These are phyloP conservation scores for Polygonum aviculare DNA, from an alignment of 148 eudicot species.

Conservation along the genomic window DNA sequence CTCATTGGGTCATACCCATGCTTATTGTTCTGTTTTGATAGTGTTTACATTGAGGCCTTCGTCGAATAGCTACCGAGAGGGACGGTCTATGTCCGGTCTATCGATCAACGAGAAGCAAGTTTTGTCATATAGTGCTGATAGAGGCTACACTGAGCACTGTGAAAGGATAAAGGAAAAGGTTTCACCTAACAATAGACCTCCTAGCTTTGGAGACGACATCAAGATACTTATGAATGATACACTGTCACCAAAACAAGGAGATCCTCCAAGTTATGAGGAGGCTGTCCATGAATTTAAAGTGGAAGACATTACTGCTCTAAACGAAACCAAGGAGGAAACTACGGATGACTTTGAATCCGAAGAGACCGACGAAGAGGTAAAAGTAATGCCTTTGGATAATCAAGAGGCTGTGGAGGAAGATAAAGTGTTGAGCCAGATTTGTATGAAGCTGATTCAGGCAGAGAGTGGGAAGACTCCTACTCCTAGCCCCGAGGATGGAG, in stretches of 20 bases:
- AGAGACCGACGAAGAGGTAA: neutral
- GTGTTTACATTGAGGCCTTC: slow-evolving; percentile 60
- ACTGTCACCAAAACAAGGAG: slow-evolving; percentile 3
- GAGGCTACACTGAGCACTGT: slow-evolving; percentile 9
- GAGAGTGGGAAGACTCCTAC: slow-evolving; percentile 1
- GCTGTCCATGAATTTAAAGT: neutral
- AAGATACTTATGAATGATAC: slow-evolving; percentile 6
- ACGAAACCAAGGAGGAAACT: neutral
- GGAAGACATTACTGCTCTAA: slow-evolving; percentile 4
- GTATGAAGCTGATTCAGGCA: neutral
- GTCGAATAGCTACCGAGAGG: slow-evolving; percentile 23
- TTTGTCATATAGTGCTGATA: neutral
- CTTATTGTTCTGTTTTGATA: slow-evolving; percentile 18
- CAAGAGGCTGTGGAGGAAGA: neutral
- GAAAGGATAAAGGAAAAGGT: neutral
- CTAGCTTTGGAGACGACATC: neutral
- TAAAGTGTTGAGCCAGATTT: neutral
- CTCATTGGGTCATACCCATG: too few species aligned
- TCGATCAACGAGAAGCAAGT: slow-evolving; percentile 3
- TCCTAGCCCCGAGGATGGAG: slow-evolving; percentile 6
- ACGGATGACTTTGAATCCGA: neutral
- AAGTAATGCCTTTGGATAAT: neutral
- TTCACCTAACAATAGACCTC: neutral
- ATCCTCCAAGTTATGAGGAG: slow-evolving; percentile 4
- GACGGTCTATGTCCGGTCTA: neutral